Evolutionary conservation across 2,329 filamentous ascomycete species (phyloP).

Genomic region (Raffaelea albimanens): DNA sequence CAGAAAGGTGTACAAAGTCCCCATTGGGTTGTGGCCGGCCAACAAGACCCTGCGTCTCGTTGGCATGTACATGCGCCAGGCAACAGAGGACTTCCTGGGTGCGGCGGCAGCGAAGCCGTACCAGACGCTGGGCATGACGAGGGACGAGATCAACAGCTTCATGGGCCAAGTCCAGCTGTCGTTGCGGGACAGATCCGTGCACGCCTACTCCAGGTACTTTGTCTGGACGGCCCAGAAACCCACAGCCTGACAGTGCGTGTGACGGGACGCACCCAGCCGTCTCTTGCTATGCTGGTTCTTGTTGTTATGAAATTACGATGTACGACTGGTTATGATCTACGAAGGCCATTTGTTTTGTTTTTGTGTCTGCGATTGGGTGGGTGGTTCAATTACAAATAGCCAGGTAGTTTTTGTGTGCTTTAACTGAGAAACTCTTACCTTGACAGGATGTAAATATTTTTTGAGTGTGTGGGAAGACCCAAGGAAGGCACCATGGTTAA

Average conservation of each 20-base stretch:
- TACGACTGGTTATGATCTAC: background rate
- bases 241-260: background rate
- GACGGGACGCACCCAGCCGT: no score
- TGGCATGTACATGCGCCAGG: conserved; percentile 21
- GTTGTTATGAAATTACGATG: background rate
- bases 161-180: conserved; percentile 12
- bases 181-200: conserved; percentile 25
- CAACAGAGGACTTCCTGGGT: conserved; percentile 18
- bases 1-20: conserved; percentile 29
- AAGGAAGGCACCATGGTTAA: no score
- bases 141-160: conserved; percentile 44
- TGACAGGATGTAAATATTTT: no score
- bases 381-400: no score
- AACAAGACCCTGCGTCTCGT: conserved; percentile 30
- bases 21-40: conserved; percentile 32
- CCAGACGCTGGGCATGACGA: conserved; percentile 7
- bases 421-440: no score
- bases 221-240: conserved; percentile 14
- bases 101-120: conserved; percentile 11
- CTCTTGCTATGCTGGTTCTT: no score
- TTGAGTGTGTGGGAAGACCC: no score
- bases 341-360: no score
- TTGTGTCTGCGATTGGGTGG: no score
- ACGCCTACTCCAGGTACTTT: conserved; percentile 7
- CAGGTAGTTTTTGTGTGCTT: no score